These are phyloP conservation scores for Tetramitus jugosus DNA, from an alignment of 208 protist species.

Conservation along the genomic window DNA sequence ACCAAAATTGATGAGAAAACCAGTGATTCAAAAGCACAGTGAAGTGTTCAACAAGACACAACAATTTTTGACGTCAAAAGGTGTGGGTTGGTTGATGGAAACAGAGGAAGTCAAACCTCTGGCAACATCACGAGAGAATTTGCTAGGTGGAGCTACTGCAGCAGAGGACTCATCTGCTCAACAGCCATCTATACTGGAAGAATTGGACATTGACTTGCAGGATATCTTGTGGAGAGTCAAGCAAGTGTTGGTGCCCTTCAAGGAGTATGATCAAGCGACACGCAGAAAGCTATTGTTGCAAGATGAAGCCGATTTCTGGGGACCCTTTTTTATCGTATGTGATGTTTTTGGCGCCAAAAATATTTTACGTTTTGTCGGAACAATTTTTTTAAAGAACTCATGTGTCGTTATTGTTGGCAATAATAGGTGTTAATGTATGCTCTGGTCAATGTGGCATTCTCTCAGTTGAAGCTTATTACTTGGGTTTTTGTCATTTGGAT, in stretches of 20 bases:
- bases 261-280: not conserved
- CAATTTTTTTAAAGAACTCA: too few relatives aligned
- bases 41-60: not conserved
- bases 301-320: not conserved
- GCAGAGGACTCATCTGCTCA: too few relatives aligned
- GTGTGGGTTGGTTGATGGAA: constrained; percentile 10
- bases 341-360: too few relatives aligned
- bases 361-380: too few relatives aligned
- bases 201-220: not conserved
- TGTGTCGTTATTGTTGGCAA: too few relatives aligned
- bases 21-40: not conserved
- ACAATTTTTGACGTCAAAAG: constrained; percentile 12
- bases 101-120: not conserved
- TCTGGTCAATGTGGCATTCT: too few relatives aligned
- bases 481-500: too few relatives aligned
- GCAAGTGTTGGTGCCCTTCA: not conserved
- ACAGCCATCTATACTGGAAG: not conserved
- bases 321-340: constrained; percentile 2
- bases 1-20: too few relatives aligned
- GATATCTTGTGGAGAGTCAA: not conserved
- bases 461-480: too few relatives aligned
- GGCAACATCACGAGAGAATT: not conserved
- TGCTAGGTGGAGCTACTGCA: not conserved
- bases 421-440: too few relatives aligned
- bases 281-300: not conserved